phyloP scores from a whole-genome alignment of 1,284 basidiomycete genomes.

The Xerocomus alliaceus region DNA sequence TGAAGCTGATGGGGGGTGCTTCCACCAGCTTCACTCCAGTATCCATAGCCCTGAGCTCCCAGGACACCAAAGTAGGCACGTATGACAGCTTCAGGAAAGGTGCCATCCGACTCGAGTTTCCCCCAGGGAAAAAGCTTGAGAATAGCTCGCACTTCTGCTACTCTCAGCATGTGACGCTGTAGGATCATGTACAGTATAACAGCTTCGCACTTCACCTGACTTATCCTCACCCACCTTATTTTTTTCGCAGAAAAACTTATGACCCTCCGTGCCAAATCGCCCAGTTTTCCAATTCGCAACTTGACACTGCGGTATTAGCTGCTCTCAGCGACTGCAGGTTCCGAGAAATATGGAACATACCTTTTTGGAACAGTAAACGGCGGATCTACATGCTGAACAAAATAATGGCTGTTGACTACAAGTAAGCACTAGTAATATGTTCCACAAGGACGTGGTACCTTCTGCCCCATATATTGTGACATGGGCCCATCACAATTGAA shows the following conservation, averaged over 20 bases:
- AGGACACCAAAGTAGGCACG: slow-evolving; percentile 49
- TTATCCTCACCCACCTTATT: slow-evolving; percentile 42
- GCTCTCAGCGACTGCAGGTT: background rate
- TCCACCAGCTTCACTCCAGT: slow-evolving; percentile 47
- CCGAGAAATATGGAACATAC: slow-evolving; percentile 9
- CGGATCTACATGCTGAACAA: slow-evolving; percentile 40
- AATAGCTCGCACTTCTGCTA: slow-evolving; percentile 39
- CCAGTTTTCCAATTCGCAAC: slow-evolving; percentile 40
- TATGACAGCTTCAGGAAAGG: slow-evolving; percentile 42
- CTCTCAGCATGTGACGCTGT: slow-evolving; percentile 47
- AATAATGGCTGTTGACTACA: slow-evolving; percentile 29
- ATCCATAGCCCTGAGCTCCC: slow-evolving; percentile 46
- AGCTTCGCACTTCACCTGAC: background rate
- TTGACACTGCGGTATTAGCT: slow-evolving; percentile 34
- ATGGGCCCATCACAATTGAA: slow-evolving; percentile 29
- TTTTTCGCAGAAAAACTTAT: slow-evolving; percentile 44
- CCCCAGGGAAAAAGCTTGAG: slow-evolving; percentile 49
- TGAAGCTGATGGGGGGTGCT: slow-evolving; percentile 39
- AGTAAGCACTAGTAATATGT: background rate
- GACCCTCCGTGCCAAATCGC: slow-evolving; percentile 38
- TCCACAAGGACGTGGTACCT: slow-evolving; percentile 21
- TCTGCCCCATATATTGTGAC: slow-evolving; percentile 15
- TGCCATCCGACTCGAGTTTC: slow-evolving; percentile 48
- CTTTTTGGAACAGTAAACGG: slow-evolving; percentile 41
- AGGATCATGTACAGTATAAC: background rate